These are phyloP conservation scores for Solanum tacnaense DNA, from an alignment of 257 asterid species.

Conservation along the genomic window DNA sequence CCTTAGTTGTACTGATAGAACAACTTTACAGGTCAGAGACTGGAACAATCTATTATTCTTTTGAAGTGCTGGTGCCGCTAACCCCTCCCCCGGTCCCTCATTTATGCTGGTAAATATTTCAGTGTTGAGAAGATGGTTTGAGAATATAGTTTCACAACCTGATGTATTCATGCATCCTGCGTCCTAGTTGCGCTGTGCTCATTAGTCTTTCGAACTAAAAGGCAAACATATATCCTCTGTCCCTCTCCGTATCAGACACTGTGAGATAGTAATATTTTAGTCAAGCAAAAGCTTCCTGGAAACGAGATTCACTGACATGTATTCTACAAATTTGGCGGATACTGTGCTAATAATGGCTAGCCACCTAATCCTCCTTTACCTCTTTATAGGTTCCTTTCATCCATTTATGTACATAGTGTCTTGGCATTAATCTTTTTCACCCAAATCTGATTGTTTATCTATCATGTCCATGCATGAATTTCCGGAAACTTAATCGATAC, in stretches of 20 bases:
- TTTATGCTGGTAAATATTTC: background rate
- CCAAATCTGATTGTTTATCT: background rate
- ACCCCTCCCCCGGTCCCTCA: background rate
- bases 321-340: background rate
- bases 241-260: background rate
- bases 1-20: constrained; percentile 66
- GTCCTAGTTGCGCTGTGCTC: background rate
- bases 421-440: background rate
- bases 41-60: background rate
- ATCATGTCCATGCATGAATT: background rate
- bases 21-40: constrained; percentile 65
- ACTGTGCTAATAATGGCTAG: background rate
- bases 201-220: background rate
- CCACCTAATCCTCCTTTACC: background rate
- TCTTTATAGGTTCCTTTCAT: background rate
- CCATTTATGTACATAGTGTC: background rate
- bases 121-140: background rate
- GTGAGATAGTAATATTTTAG: background rate
- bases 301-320: background rate
- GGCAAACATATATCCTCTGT: background rate
- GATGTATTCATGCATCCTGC: background rate
- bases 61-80: background rate
- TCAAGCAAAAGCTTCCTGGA: background rate
- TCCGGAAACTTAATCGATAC: background rate
- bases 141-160: background rate